Evolutionary conservation across 1,284 basidiomycete genomes (phyloP).

Genomic region (Apiotrichum sp.): DNA sequence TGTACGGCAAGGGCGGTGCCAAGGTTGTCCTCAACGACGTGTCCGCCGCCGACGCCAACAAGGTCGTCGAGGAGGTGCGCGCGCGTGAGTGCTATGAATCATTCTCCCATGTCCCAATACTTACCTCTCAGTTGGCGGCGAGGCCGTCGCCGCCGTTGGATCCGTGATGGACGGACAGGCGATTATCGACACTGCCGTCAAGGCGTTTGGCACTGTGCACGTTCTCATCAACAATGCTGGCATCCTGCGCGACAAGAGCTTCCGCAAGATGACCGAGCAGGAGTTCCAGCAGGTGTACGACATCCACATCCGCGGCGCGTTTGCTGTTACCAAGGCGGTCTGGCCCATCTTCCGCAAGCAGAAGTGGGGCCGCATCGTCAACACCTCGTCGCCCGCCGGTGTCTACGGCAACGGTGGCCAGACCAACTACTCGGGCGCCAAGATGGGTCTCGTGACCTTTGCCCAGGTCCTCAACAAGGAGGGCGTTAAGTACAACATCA

Average conservation of each 20-base stretch:
- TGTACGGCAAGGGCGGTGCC: slow-evolving; percentile 84
- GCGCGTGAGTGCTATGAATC: slow-evolving; percentile 54
- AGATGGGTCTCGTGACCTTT: slow-evolving; percentile 77
- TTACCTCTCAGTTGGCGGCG: slow-evolving; percentile 63
- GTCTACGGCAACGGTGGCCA: slow-evolving; percentile 87
- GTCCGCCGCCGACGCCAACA: slow-evolving; percentile 78
- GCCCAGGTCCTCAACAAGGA: slow-evolving; percentile 87
- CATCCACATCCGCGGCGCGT: slow-evolving; percentile 95
- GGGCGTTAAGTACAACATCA: slow-evolving; percentile 90
- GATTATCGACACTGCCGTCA: slow-evolving; percentile 74
- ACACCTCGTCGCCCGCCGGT: slow-evolving; percentile 64
- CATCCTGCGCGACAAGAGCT: slow-evolving; percentile 71
- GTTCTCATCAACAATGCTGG: slow-evolving; percentile 94
- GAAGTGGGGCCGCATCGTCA: slow-evolving; percentile 86
- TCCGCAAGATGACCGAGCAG: slow-evolving; percentile 83
- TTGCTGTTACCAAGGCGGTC: slow-evolving; percentile 88
- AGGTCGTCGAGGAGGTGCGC: slow-evolving; percentile 84
- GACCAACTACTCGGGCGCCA: slow-evolving; percentile 65
- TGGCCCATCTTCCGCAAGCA: slow-evolving; percentile 96
- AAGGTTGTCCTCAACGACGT: slow-evolving; percentile 96
- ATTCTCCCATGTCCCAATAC: not conserved
- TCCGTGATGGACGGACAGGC: slow-evolving; percentile 83
- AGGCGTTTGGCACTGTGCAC: slow-evolving; percentile 79
- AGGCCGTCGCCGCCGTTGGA: slow-evolving; percentile 78
- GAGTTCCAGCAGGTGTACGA: slow-evolving; percentile 81